A percentile compares a stretch with the other conserved stretches of the same genome.
These are phyloP conservation scores for Aspergillus leporis DNA, from an alignment of 495 filamentous ascomycete species.

Conservation along the genomic window DNA sequence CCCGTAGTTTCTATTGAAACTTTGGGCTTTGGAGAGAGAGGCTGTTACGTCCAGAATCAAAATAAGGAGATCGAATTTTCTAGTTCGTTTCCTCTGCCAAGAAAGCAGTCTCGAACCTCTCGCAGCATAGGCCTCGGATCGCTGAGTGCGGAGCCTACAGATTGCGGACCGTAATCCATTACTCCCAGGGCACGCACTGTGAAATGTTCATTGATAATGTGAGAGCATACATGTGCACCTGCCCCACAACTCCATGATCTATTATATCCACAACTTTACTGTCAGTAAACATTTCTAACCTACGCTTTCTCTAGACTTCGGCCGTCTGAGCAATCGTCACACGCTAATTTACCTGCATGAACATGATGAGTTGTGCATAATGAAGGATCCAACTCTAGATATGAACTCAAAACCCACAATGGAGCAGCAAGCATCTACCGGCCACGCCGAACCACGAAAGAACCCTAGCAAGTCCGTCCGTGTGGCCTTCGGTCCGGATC, in stretches of 20 bases:
- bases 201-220: conserved; percentile 21
- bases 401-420: conserved; percentile 37
- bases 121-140: background rate
- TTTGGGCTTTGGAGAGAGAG: conserved; percentile 6
- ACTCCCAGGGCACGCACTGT: conserved; percentile 15
- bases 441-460: conserved; percentile 37
- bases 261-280: conserved; percentile 1
- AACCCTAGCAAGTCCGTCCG: conserved; percentile 40
- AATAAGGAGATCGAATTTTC: background rate
- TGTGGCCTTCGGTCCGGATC: conserved; percentile 47
- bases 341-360: conserved; percentile 14
- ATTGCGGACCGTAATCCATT: conserved; percentile 19
- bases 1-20: conserved; percentile 6
- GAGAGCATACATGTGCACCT: conserved; percentile 8
- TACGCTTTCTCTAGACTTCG: conserved; percentile 14
- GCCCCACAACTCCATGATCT: conserved; percentile 8
- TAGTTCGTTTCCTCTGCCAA: background rate
- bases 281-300: background rate
- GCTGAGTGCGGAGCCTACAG: conserved; percentile 13
- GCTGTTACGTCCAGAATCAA: background rate
- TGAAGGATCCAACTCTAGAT: conserved; percentile 42
- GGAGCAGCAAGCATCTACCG: conserved; percentile 30
- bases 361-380: conserved; percentile 43
- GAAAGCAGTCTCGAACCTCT: background rate
- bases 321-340: conserved; percentile 10